Evolutionary conservation across 352 stramenopile genomes (phyloP), one percentile per base, ranked within the genome.

Genomic region (Phytophthora uliginosa): DNA sequence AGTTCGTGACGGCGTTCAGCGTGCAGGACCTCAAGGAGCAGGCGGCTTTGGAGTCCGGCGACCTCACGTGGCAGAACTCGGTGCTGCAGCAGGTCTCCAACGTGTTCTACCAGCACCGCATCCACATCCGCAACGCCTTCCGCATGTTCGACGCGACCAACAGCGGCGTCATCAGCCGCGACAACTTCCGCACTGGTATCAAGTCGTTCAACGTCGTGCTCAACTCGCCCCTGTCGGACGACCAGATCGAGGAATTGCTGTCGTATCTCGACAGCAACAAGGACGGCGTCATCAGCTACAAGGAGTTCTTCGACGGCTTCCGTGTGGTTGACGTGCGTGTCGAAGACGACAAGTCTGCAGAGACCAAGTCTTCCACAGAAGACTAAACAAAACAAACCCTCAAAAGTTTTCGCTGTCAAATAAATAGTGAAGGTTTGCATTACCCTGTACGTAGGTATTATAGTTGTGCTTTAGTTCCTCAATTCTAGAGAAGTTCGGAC

Each of bases 261-360:
- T 73, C 76, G 0, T 90, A 95, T 61, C 78, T 98, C 3, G 95
- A 98, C 78, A 90, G 79, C 64, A 93, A 98, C 78, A 79, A 94
- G 47, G 92, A 98, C 74, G 95, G 95, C 47, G 92, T 89, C 33
- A 90, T 98, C 67, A 95, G 89, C 77, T 98, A 98, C 86, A 95
- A 97, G 74, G 94, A 98, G 74, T 98, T 98, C 75, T 94, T 98
- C 47, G 84, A 97, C 51, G 93, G 93, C 59, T 98, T 98, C 78
- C 82, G 88, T 52, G 82, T 98, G 52, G 89, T 97, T 36, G 86
- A 95, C 55, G 86, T 95, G 57, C 86, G 81, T 15, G 59, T 95
- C 24, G 75, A 73, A n/a, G 82, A 86, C 1, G 74, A 85, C 52
- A 73, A 77, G 40, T 57, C 63, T 7, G 51, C 60, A 4, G 56